Evolutionary conservation across 805 yeast genomes (phyloP).

Genomic region (Candida chilensis): DNA sequence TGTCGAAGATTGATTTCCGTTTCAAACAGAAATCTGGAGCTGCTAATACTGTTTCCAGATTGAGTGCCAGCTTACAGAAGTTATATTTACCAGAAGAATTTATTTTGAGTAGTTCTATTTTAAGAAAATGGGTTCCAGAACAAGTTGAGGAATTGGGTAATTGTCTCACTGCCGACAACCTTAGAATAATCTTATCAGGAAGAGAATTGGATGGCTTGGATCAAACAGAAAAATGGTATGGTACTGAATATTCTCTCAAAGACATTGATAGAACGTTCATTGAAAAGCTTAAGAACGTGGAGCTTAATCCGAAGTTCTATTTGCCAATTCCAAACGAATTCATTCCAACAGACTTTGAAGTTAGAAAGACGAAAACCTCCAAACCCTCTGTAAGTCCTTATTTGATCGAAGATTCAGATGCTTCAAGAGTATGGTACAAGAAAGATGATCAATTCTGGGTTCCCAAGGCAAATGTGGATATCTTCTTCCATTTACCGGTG

Average conservation of each 20-base stretch:
- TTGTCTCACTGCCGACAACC: slow-evolving; percentile 47
- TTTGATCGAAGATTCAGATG: slow-evolving; percentile 41
- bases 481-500: slow-evolving; percentile 58
- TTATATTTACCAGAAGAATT: slow-evolving; percentile 52
- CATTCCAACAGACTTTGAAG: slow-evolving; percentile 70
- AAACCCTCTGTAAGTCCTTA: slow-evolving; percentile 46
- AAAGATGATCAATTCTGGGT: slow-evolving; percentile 83
- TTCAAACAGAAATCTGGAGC: slow-evolving; percentile 74
- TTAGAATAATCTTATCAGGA: slow-evolving; percentile 50
- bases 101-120: slow-evolving; percentile 47
- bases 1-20: slow-evolving; percentile 62
- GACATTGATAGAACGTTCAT: slow-evolving; percentile 31
- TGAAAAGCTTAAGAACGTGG: slow-evolving; percentile 17
- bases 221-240: slow-evolving; percentile 77
- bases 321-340: slow-evolving; percentile 74
- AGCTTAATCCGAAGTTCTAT: slow-evolving; percentile 25
- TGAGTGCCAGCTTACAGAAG: slow-evolving; percentile 56
- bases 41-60: slow-evolving; percentile 59
- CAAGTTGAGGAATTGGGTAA: slow-evolving; percentile 39
- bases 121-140: slow-evolving; percentile 49
- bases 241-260: slow-evolving; percentile 61
- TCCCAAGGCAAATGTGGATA: slow-evolving; percentile 71
- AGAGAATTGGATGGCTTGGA: slow-evolving; percentile 35
- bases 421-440: slow-evolving; percentile 73
- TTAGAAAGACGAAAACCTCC: slow-evolving; percentile 28